phyloP scores from a whole-genome alignment of 768 basidiomycete genomes.

The Fomitopsis pulvina region DNA sequence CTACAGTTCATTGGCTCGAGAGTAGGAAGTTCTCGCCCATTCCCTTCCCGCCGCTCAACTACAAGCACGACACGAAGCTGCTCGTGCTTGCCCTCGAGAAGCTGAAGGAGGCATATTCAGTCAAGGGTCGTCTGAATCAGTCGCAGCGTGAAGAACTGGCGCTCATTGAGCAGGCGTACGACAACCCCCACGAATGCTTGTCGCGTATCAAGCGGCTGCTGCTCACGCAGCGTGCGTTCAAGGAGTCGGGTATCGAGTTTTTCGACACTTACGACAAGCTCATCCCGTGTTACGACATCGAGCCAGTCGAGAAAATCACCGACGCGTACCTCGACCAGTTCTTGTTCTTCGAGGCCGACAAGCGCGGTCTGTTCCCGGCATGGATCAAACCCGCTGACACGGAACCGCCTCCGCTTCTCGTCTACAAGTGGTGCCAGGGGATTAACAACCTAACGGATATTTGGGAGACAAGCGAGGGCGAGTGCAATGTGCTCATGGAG shows the following conservation, averaged over 20 bases:
- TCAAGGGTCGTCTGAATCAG: slow-evolving; percentile 95
- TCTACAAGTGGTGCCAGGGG: slow-evolving; percentile 99
- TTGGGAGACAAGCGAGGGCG: slow-evolving; percentile 97
- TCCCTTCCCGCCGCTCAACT: slow-evolving; percentile 98
- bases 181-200: slow-evolving; percentile 98
- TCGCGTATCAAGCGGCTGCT: slow-evolving; percentile 97
- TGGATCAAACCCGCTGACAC: slow-evolving; percentile 99
- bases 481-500: slow-evolving; percentile 99
- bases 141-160: slow-evolving; percentile 98
- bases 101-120: slow-evolving; percentile 97
- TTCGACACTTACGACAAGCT: slow-evolving; percentile 98
- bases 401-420: slow-evolving; percentile 92
- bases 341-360: slow-evolving; percentile 98
- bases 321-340: slow-evolving; percentile 99
- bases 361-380: slow-evolving; percentile 94
- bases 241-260: slow-evolving; percentile 95
- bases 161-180: slow-evolving; percentile 97
- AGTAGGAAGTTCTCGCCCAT: slow-evolving; percentile 97
- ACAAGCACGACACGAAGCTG: slow-evolving; percentile 98
- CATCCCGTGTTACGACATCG: slow-evolving; percentile 98
- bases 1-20: slow-evolving; percentile 98
- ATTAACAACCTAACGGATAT: slow-evolving; percentile 98
- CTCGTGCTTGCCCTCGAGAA: slow-evolving; percentile 96
- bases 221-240: slow-evolving; percentile 96
- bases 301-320: slow-evolving; percentile 99